phyloP scores from a whole-genome alignment of 495 filamentous ascomycete species.

The Bombardia bombarda region DNA sequence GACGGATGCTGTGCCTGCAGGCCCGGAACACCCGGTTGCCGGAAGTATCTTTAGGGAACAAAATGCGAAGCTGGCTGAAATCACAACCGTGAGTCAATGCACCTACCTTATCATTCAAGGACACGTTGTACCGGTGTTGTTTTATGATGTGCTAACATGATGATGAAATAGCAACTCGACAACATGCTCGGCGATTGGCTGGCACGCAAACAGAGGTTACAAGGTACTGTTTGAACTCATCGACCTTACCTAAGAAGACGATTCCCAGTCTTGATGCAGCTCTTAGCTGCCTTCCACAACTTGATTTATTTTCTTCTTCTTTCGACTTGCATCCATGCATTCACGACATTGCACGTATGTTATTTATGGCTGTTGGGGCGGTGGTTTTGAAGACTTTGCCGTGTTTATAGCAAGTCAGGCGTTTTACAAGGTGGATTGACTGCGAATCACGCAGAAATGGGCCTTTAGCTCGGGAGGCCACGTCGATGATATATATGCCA shows the following conservation, averaged over 20 bases:
- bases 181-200: slow-evolving; percentile 80
- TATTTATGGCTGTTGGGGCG: not conserved
- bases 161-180: slow-evolving; percentile 55
- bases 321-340: not conserved
- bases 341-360: not conserved
- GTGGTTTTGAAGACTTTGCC: not conserved
- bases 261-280: not conserved
- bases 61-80: slow-evolving; percentile 70
- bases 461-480: not conserved
- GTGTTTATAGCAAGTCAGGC: not conserved
- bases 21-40: slow-evolving; percentile 76
- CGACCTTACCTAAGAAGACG: too few relatives aligned
- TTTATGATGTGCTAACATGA: slow-evolving; percentile 13
- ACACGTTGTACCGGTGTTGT: not conserved
- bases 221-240: slow-evolving; percentile 28
- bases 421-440: not conserved
- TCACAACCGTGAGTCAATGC: slow-evolving; percentile 54
- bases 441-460: not conserved
- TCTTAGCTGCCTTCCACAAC: not conserved
- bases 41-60: slow-evolving; percentile 76
- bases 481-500: not conserved
- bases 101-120: not conserved
- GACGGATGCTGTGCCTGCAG: slow-evolving; percentile 64
- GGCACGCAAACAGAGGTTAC: slow-evolving; percentile 51
- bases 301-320: not conserved